Evolutionary conservation across 495 filamentous ascomycete species (phyloP).

Genomic region (Podospora comata): DNA sequence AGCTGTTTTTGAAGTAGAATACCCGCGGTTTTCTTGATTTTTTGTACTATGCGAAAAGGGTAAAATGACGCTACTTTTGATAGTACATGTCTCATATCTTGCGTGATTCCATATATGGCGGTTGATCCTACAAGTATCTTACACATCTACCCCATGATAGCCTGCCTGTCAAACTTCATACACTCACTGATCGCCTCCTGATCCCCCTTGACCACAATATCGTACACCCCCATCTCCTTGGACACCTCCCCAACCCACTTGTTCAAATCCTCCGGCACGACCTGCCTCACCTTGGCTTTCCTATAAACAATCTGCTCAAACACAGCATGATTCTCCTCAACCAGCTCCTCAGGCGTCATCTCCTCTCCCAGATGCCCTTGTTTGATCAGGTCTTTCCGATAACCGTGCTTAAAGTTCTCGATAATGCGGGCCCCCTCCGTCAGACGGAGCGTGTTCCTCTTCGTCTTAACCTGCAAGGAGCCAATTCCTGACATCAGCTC

Average conservation of each 20-base stretch:
- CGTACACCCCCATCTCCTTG: conserved; percentile 54
- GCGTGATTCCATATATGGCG: too few species aligned
- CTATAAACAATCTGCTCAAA: conserved; percentile 40
- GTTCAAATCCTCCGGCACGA: conserved; percentile 36
- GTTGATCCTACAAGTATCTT: not conserved
- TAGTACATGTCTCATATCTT: too few species aligned
- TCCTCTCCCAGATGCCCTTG: conserved; percentile 23
- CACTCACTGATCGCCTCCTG: conserved; percentile 21
- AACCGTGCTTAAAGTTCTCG: conserved; percentile 28
- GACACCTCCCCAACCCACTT: conserved; percentile 45
- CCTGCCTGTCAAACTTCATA: conserved; percentile 20
- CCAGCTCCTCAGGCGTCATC: conserved; percentile 26
- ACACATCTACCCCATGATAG: not conserved
- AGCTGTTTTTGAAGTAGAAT: too few species aligned
- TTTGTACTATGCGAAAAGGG: too few species aligned
- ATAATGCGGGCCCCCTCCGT: conserved; percentile 34
- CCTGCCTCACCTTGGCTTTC: conserved; percentile 38
- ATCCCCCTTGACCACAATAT: conserved; percentile 29
- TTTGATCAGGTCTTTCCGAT: conserved; percentile 18
- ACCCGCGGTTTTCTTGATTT: too few species aligned
- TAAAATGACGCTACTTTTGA: too few species aligned
- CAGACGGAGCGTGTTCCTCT: conserved; percentile 33
- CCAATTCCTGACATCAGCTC: conserved; percentile 40
- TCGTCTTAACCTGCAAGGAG: conserved; percentile 36
- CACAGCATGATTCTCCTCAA: conserved; percentile 27